phyloP scores from a whole-genome alignment of 768 basidiomycete genomes.

The Tulasnella sp. region DNA sequence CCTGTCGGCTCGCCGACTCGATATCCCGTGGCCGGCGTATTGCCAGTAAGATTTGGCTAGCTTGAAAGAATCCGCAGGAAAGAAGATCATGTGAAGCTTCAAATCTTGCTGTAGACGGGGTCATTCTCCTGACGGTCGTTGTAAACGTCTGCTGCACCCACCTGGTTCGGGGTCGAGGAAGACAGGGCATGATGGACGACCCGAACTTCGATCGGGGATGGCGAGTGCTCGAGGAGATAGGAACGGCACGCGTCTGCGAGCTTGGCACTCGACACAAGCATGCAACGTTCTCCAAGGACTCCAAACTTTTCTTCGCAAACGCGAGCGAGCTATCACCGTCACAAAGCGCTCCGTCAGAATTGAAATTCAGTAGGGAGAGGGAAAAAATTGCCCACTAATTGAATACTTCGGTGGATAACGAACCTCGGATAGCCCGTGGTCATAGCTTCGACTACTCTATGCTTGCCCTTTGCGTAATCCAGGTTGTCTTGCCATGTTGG shows the following conservation, averaged over 20 bases:
- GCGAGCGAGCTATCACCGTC: constrained; percentile 58
- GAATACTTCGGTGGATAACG: constrained; percentile 82
- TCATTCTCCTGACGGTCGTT: background rate
- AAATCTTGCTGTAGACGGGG: constrained; percentile 37
- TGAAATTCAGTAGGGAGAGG: background rate
- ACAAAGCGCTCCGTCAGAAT: background rate
- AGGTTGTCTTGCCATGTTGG: constrained; percentile 91
- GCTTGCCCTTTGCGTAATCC: constrained; percentile 84
- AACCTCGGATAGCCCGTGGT: constrained; percentile 90
- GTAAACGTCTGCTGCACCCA: constrained; percentile 30
- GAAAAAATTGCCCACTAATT: constrained; percentile 48
- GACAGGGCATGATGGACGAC: constrained; percentile 68
- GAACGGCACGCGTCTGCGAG: constrained; percentile 71
- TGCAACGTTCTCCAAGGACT: constrained; percentile 61
- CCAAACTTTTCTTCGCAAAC: constrained; percentile 80
- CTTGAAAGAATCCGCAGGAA: constrained; percentile 56
- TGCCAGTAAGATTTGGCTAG: constrained; percentile 94
- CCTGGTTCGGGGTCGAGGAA: constrained; percentile 46
- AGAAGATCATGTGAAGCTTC: constrained; percentile 79
- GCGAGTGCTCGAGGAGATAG: constrained; percentile 61
- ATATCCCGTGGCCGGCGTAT: constrained; percentile 85
- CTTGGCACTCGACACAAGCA: constrained; percentile 70
- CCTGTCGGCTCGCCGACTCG: constrained; percentile 78
- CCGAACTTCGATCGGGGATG: constrained; percentile 47
- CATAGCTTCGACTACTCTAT: constrained; percentile 74